Conservation (phyloP, 1,284 basidiomycete genomes). For the Lentinus polychrous region DNA sequence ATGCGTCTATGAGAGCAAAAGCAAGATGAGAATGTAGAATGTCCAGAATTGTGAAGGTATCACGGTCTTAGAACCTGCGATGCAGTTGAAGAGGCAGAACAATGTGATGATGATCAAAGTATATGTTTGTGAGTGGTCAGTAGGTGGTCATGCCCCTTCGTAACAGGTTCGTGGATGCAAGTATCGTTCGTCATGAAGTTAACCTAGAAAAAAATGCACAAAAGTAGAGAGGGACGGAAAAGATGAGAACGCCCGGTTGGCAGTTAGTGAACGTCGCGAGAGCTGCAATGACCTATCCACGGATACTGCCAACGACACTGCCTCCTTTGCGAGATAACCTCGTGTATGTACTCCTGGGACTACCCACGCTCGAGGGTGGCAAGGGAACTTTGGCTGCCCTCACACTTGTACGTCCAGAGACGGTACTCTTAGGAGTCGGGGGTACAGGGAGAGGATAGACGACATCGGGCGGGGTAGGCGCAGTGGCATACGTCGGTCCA, state of each 20-base stretch:
- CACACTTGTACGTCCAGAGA: background rate
- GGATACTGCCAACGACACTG: background rate
- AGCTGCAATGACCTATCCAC: background rate
- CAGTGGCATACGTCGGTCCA: conserved; percentile 9
- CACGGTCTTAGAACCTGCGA: background rate
- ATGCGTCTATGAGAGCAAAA: too few species aligned
- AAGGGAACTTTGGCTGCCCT: conserved; percentile 14
- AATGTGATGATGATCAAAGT: too few species aligned
- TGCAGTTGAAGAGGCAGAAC: background rate
- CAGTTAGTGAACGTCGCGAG: too few species aligned
- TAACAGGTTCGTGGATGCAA: background rate
- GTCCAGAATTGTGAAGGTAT: background rate
- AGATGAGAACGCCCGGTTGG: background rate
- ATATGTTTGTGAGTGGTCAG: too few species aligned
- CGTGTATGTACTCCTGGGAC: conserved; percentile 5
- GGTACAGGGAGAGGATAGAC: conserved; percentile 9
- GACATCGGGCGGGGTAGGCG: conserved; percentile 13
- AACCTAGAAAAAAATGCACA: background rate
- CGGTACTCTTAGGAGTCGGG: background rate
- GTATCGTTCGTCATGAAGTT: background rate
- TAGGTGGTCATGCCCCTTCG: too few species aligned
- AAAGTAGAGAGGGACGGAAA: too few species aligned
- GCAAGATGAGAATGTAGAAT: background rate
- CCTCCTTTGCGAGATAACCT: conserved; percentile 1
- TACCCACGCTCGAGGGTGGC: conserved; percentile 14